These are phyloP conservation scores for Solanum lignicaule DNA, from an alignment of 257 asterid species.

Conservation along the genomic window DNA sequence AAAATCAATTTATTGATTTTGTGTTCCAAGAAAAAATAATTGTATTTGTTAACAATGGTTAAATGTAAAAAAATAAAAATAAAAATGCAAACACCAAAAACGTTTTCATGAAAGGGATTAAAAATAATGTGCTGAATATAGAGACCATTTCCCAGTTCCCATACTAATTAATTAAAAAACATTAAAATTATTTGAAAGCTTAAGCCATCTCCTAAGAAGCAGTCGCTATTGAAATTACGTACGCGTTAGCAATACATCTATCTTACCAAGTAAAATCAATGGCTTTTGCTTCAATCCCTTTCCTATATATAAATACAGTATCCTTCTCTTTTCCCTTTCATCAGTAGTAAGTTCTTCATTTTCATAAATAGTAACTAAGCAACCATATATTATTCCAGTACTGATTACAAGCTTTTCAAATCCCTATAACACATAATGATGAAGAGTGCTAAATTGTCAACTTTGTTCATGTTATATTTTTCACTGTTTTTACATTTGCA, in stretches of 20 bases:
- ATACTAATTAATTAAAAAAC: background rate
- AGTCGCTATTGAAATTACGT: background rate
- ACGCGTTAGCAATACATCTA: background rate
- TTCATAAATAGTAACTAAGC: too few relatives aligned
- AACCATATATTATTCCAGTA: too few relatives aligned
- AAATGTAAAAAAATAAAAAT: too few relatives aligned
- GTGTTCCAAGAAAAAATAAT: too few relatives aligned
- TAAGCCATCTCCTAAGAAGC: background rate
- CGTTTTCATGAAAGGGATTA: background rate
- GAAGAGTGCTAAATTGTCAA: background rate
- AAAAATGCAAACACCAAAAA: too few relatives aligned
- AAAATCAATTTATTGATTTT: too few relatives aligned
- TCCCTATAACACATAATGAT: background rate
- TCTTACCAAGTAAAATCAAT: background rate
- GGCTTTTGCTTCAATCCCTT: too few relatives aligned
- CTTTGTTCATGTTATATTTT: background rate
- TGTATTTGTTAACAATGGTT: too few relatives aligned
- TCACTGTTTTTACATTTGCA: background rate
- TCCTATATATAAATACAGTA: too few relatives aligned
- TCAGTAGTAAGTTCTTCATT: background rate
- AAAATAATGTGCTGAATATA: background rate
- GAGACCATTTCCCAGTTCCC: background rate
- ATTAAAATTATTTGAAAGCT: background rate
- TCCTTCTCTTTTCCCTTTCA: background rate
- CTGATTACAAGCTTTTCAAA: background rate